Evolutionary conservation across 1,284 basidiomycete genomes (phyloP).

Genomic region (Sporisorium scitamineum): DNA sequence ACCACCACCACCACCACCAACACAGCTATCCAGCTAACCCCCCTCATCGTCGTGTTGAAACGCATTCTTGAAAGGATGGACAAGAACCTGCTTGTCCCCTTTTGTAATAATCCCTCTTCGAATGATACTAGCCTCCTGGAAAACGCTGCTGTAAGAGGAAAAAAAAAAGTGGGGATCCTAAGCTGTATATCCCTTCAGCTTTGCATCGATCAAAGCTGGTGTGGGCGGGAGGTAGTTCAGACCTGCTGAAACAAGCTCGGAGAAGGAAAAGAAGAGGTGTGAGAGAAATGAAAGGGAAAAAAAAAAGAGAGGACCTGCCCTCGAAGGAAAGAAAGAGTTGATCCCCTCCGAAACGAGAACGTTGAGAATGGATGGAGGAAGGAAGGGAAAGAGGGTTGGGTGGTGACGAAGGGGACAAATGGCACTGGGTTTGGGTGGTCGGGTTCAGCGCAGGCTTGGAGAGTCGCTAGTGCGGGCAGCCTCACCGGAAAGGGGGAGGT

Average conservation of each 20-base stretch:
- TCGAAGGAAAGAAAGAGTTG: constrained; percentile 1
- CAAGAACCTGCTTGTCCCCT: neutral
- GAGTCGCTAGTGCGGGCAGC: neutral
- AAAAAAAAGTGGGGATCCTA: neutral
- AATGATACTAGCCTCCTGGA: no score
- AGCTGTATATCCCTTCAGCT: neutral
- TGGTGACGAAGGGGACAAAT: neutral
- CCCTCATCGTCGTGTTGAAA: neutral
- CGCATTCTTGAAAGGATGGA: constrained; percentile 1
- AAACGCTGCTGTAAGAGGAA: neutral
- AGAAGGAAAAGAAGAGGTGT: neutral
- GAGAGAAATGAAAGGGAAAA: neutral
- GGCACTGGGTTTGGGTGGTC: neutral
- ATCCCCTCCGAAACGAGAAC: constrained; percentile 3
- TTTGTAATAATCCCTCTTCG: no score
- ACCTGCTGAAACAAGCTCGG: neutral
- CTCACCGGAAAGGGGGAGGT: neutral
- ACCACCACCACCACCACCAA: neutral
- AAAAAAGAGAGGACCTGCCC: constrained; percentile 19
- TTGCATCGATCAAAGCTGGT: constrained; percentile 6
- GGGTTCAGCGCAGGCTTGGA: neutral
- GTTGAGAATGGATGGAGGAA: constrained; percentile 19
- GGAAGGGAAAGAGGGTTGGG: neutral
- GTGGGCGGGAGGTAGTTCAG: neutral
- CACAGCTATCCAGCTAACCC: neutral